Evolutionary conservation across 768 basidiomycete genomes (phyloP).

Genomic region (Nevesoporus exiguus): DNA sequence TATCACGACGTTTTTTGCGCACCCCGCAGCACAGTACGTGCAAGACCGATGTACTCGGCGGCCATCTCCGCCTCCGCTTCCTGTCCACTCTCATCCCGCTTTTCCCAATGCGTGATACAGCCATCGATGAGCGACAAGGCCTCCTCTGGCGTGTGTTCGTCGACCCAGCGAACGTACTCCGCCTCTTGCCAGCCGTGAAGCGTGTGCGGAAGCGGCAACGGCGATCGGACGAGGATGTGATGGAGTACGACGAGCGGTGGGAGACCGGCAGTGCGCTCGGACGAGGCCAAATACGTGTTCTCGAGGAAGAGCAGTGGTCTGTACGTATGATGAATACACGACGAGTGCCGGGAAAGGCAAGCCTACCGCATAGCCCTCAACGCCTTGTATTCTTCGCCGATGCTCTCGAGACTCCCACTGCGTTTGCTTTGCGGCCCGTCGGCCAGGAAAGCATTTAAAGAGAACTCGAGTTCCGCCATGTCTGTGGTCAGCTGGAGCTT

Average conservation of each 20-base stretch:
- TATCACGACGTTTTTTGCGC: slow-evolving; percentile 19
- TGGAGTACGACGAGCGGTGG: slow-evolving; percentile 87
- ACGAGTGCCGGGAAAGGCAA: too few species aligned
- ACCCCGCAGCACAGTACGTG: slow-evolving; percentile 59
- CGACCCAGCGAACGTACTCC: slow-evolving; percentile 95
- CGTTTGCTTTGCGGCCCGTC: slow-evolving; percentile 57
- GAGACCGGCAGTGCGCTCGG: slow-evolving; percentile 69
- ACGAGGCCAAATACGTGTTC: slow-evolving; percentile 60
- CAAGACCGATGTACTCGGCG: slow-evolving; percentile 62
- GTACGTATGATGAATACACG: background rate
- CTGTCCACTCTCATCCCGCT: slow-evolving; percentile 54
- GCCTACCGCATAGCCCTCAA: slow-evolving; percentile 83
- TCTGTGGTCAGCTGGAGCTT: slow-evolving; percentile 94
- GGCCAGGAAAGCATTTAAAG: slow-evolving; percentile 73
- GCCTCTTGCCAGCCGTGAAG: slow-evolving; percentile 93
- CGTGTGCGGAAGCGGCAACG: slow-evolving; percentile 80
- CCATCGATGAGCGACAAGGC: slow-evolving; percentile 77
- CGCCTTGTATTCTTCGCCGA: slow-evolving; percentile 85
- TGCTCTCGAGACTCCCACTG: slow-evolving; percentile 62
- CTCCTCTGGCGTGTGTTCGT: slow-evolving; percentile 83
- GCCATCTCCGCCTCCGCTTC: slow-evolving; percentile 41
- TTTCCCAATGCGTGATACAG: slow-evolving; percentile 77
- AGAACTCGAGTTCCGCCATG: slow-evolving; percentile 96
- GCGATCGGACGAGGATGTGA: slow-evolving; percentile 87
- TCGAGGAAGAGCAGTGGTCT: slow-evolving; percentile 92